Base-by-base conservation (phyloP, 768 basidiomycete species). In the Phanerochaete sordida region DNA sequence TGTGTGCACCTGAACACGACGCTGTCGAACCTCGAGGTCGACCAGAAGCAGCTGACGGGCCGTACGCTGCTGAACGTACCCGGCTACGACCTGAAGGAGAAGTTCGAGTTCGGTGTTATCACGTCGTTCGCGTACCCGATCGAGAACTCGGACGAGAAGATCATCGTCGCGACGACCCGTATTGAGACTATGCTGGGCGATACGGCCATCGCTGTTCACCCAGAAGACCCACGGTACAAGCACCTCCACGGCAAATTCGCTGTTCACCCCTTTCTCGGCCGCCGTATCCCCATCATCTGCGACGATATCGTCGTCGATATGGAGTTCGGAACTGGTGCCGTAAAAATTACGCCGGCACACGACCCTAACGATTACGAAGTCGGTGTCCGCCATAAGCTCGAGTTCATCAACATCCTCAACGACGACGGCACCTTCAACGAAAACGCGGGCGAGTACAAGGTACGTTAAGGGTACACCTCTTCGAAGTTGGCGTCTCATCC, bases 181-280 rank as follows among this genome's bases (percentile, higher is more conserved):
- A 95, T 95, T 0, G 97, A 98, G 74, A 98, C 97, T 0, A 96
- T 98, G 93, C 81, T 99, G 0, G 97, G 97, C 35, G 97, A 98
- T 81, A 93, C 95, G 1, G 97, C 92, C 27, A 88, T 99, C 24
- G 97, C 97, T 28, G 93, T 98, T 0, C 96, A 99, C 74, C 95
- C 95, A 2, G 84, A 95, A 60, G 96, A 98, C 71, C 76, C 82
- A 9, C 86, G 96, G 13, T 98, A 98, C 77, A 95, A 81, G 83
- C 96, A 97, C 67, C 86, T 99, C 7, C 94, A 95, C 63, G 97
- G 95, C 56, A 98, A 95, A 79, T 95, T 87, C 68, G 93, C 83
- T 37, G 74, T 77, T 0, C 95, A 98, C 72, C 97, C 97, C 0
- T 98, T 99, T 79, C 74, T 96, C 50, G 74, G 85, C 60, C 86